phyloP scores from a whole-genome alignment of 352 stramenopile genomes.

The Pythium brachiatum region DNA sequence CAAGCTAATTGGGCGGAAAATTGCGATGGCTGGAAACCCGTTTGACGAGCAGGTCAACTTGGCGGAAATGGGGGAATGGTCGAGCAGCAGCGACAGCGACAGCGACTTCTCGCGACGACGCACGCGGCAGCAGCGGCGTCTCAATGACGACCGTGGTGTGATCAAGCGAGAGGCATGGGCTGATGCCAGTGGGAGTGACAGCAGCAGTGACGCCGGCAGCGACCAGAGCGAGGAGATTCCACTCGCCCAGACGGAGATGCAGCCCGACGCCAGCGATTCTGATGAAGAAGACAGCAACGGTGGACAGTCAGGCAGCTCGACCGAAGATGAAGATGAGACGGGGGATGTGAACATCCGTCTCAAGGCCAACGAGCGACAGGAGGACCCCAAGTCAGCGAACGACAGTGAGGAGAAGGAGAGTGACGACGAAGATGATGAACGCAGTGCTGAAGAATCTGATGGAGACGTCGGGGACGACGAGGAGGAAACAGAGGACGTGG shows the following conservation, averaged over 20 bases:
- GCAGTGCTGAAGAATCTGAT: neutral
- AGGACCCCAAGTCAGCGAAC: neutral
- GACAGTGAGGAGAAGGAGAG: neutral
- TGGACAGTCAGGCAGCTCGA: neutral
- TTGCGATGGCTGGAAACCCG: neutral
- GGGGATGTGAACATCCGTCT: conserved; percentile 4
- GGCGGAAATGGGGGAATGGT: conserved; percentile 8
- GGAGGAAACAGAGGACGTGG: neutral
- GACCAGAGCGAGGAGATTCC: conserved; percentile 16
- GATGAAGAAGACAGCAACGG: neutral
- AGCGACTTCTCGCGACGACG: conserved; percentile 7
- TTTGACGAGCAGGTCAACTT: neutral
- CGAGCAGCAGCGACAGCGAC: conserved; percentile 15
- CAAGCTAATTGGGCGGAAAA: neutral
- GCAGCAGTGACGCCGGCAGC: conserved; percentile 12
- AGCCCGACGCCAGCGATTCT: neutral
- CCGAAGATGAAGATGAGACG: neutral
- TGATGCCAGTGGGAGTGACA: conserved; percentile 2
- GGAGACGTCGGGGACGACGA: neutral
- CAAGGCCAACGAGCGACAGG: conserved; percentile 1
- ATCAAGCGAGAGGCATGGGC: conserved; percentile 19
- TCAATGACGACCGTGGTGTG: conserved; percentile 15
- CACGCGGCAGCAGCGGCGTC: neutral
- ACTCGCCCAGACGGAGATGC: conserved; percentile 13
- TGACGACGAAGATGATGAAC: neutral